A percentile compares a stretch with the other conserved stretches of the same genome.
Evolutionary conservation across 257 asterid species (phyloP).

Genomic region (Scutellaria baicalensis): DNA sequence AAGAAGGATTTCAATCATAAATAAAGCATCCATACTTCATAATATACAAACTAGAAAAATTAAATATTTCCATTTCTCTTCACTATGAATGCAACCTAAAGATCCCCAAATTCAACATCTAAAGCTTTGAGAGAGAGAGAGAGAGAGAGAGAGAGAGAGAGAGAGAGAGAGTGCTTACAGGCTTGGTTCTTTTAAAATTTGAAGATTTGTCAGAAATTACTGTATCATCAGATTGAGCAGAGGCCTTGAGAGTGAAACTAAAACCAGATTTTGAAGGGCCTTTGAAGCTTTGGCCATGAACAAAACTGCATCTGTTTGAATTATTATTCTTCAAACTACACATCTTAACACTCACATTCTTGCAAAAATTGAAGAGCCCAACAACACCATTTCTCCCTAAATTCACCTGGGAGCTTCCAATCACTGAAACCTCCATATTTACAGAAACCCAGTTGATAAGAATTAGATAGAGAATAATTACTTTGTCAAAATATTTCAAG

Average conservation of each 20-base stretch:
- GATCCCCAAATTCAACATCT: too few relatives aligned
- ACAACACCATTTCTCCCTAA: conserved; percentile 25
- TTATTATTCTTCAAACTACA: conserved; percentile 19
- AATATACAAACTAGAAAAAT: background rate
- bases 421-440: conserved; percentile 56
- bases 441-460: conserved; percentile 10
- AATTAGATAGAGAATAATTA: background rate
- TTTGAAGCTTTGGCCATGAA: conserved; percentile 22
- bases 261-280: conserved; percentile 31
- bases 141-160: background rate
- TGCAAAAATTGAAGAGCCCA: conserved; percentile 44
- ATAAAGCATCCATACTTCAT: background rate
- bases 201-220: conserved; percentile 22
- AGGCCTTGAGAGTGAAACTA: conserved; percentile 37
- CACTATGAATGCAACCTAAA: background rate
- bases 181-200: conserved; percentile 23
- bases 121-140: background rate
- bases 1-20: background rate
- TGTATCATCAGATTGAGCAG: conserved; percentile 26
- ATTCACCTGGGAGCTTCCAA: conserved; percentile 67
- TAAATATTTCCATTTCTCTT: background rate
- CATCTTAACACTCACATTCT: conserved; percentile 33
- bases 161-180: conserved; percentile 17
- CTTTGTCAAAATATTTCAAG: background rate
- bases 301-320: conserved; percentile 6